Evolutionary conservation across 1,284 basidiomycete species (phyloP), one percentile per base, ranked within the genome.

Genomic region (Termitomyces sp.): DNA sequence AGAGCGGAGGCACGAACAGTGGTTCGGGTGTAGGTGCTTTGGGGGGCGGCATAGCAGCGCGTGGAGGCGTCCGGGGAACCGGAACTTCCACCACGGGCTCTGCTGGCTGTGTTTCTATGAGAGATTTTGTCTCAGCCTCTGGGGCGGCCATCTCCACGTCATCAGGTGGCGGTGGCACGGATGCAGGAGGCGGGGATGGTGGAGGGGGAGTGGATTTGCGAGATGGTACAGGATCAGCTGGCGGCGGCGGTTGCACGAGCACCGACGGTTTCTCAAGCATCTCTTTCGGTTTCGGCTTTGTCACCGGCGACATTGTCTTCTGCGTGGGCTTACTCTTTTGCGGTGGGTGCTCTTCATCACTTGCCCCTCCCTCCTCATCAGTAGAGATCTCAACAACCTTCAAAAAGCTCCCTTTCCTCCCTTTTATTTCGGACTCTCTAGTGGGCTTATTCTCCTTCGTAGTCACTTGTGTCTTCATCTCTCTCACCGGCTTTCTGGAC

Each of bases 1-100:
- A 71, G 33, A 74, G 63, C 10, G 69, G 64, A 8, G 71, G 71
- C 13, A 66, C 56, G 55, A 67, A 64, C 33, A 56, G 28, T 10
- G 50, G 57, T 5, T 55, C 39, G 13, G 45, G 46, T 4, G 42
- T 42, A 13, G 58, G 49, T 19, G 48, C 43, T 26, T 55, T 42
- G 21, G 48, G 52, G 24, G 46, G 41, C 9, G 38, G 21, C 6
- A 38, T 24, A 10, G 37, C 16, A 33, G 19, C 19, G 19, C 45
- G 57, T 47, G 44, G 56, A 55, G 60, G 57, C 42, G 49, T 51
- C 1, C 18, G 43, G 3, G 53, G 49, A 9, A 24, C 5, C 5
- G 21, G 21, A 24, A 24, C 5, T 24, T 24, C 21, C 21, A 24
- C 21, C 21, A 24, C 21, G 3, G 43, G 26, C 24, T 50, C 42